These are phyloP conservation scores for Boletellus emodensis DNA, from an alignment of 768 basidiomycete genomes.

Conservation along the genomic window DNA sequence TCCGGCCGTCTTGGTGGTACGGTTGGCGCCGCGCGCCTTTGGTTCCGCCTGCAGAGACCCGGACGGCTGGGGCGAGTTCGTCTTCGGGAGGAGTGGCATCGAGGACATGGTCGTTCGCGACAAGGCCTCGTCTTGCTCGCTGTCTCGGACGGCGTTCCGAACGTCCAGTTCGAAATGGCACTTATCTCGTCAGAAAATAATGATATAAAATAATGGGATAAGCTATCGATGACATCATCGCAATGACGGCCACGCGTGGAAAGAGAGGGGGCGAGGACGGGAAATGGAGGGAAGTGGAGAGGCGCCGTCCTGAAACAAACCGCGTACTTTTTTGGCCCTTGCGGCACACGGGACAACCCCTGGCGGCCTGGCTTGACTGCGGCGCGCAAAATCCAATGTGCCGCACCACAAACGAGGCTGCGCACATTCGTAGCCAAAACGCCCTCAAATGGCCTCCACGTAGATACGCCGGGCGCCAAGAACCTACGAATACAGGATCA, in stretches of 20 bases:
- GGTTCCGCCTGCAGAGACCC: slow-evolving; percentile 32
- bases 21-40: slow-evolving; percentile 68
- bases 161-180: slow-evolving; percentile 10
- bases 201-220: slow-evolving; percentile 6
- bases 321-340: background rate
- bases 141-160: slow-evolving; percentile 2
- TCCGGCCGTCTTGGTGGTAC: slow-evolving; percentile 76
- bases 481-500: background rate
- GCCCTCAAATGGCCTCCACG: background rate
- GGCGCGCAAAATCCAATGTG: background rate
- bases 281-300: no score
- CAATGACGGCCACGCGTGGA: background rate
- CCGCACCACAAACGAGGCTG: background rate
- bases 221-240: background rate
- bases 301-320: background rate
- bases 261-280: no score
- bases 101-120: slow-evolving; percentile 23
- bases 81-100: slow-evolving; percentile 31
- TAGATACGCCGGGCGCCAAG: background rate
- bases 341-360: background rate
- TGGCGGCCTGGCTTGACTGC: background rate
- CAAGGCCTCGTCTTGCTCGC: slow-evolving; percentile 10
- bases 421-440: background rate
- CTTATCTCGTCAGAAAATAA: slow-evolving; percentile 4
- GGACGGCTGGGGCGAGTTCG: slow-evolving; percentile 16